Percentiles rank a stretch among this genome's conserved stretches.
Conservation (phyloP, 2,329 filamentous ascomycete species). For the Endothia cerciana region DNA sequence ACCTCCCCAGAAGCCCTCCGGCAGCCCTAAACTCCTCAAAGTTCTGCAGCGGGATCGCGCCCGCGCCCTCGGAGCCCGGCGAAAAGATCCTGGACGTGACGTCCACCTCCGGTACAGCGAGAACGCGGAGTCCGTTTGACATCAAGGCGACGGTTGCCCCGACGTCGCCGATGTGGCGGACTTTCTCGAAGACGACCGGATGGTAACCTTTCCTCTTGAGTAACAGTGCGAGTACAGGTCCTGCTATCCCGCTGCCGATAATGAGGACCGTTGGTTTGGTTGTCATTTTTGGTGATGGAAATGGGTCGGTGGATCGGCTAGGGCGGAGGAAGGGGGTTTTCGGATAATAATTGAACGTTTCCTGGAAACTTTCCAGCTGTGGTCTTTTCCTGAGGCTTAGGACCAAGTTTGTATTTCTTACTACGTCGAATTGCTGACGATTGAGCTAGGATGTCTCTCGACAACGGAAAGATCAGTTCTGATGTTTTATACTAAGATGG, state of each 20-base stretch:
- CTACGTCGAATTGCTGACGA: too few relatives aligned
- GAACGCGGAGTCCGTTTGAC: not conserved
- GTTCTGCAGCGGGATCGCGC: not conserved
- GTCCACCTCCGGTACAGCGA: not conserved
- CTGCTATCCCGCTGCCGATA: slow-evolving; percentile 33
- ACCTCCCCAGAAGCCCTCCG: not conserved
- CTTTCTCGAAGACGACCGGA: not conserved
- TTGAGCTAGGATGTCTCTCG: too few relatives aligned
- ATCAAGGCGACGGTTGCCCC: not conserved
- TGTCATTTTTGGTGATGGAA: too few relatives aligned
- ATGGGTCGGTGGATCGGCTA: too few relatives aligned
- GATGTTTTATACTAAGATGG: too few relatives aligned
- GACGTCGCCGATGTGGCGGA: not conserved
- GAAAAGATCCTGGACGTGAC: not conserved
- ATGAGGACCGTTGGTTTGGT: slow-evolving; percentile 19
- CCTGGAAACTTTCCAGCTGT: too few relatives aligned
- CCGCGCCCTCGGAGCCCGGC: too few relatives aligned
- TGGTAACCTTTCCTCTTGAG: not conserved
- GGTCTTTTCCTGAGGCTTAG: too few relatives aligned
- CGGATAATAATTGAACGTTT: too few relatives aligned
- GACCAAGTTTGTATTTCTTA: too few relatives aligned
- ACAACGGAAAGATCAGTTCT: too few relatives aligned
- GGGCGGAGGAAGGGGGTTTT: too few relatives aligned
- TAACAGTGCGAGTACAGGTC: slow-evolving; percentile 32
- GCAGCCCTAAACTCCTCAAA: not conserved